A percentile compares a stretch with the other conserved stretches of the same genome.
Conservation (phyloP, 768 basidiomycete species). For the Lactifluus hygrophoroides region DNA sequence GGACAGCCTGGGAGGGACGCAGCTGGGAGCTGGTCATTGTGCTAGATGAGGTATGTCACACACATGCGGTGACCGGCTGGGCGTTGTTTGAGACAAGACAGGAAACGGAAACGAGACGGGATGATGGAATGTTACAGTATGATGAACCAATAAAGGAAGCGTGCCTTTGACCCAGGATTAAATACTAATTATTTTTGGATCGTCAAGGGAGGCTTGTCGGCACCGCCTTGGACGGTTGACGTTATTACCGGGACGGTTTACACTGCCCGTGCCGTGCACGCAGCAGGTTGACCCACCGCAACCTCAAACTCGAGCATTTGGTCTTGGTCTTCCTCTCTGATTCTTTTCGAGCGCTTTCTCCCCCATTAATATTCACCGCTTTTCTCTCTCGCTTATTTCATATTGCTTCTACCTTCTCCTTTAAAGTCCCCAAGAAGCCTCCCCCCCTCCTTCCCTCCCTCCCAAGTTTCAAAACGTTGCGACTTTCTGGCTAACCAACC, state of each 20-base stretch:
- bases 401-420: background rate
- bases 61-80: too few species aligned
- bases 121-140: too few species aligned
- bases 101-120: too few species aligned
- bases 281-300: background rate
- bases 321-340: background rate
- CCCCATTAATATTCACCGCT: constrained; percentile 2
- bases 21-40: background rate
- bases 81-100: background rate
- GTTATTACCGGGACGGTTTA: constrained; percentile 2
- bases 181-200: background rate
- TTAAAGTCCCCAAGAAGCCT: too few species aligned
- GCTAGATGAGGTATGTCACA: background rate
- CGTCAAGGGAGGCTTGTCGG: background rate
- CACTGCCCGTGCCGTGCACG: background rate
- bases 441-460: background rate
- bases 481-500: background rate
- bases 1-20: too few species aligned
- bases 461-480: background rate
- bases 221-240: constrained; percentile 4
- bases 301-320: constrained; percentile 1
- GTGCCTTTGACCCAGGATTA: too few species aligned
- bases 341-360: background rate
- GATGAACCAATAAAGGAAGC: too few species aligned
- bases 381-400: background rate